Evolutionary conservation across 768 basidiomycete species (phyloP).

Genomic region (Pholiota molesta): DNA sequence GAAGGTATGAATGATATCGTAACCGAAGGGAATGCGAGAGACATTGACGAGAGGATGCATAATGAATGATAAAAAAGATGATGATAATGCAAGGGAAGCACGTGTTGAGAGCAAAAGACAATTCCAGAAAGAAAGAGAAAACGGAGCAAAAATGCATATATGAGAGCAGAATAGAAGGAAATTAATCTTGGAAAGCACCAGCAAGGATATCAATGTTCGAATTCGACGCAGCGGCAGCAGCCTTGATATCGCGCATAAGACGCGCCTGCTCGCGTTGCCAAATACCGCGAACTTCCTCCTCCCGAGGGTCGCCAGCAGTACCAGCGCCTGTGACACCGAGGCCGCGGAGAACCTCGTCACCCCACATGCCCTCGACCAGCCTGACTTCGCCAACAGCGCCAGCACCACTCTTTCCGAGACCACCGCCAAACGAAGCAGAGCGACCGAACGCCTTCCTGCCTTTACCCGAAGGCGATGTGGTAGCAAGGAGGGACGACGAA

Average conservation of each 20-base stretch:
- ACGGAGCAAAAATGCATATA: slow-evolving; percentile 16
- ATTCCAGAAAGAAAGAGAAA: slow-evolving; percentile 8
- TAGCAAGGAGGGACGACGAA: slow-evolving; percentile 33
- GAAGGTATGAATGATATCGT: neutral
- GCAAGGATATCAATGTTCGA: slow-evolving; percentile 35
- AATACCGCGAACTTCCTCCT: slow-evolving; percentile 35
- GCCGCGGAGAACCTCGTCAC: slow-evolving; percentile 72
- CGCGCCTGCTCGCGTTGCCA: slow-evolving; percentile 55
- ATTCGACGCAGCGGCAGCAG: slow-evolving; percentile 22
- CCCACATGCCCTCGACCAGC: slow-evolving; percentile 63
- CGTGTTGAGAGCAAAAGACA: slow-evolving; percentile 7
- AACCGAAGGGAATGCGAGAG: neutral
- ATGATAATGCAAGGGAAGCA: slow-evolving; percentile 11
- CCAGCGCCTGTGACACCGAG: slow-evolving; percentile 50
- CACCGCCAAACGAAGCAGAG: slow-evolving; percentile 56
- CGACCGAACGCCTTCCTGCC: slow-evolving; percentile 58
- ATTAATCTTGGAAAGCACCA: slow-evolving; percentile 48
- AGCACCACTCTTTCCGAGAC: slow-evolving; percentile 36
- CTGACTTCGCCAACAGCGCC: slow-evolving; percentile 51
- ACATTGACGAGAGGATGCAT: slow-evolving; percentile 14
- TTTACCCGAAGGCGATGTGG: slow-evolving; percentile 43
- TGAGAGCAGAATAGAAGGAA: slow-evolving; percentile 17
- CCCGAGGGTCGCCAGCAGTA: slow-evolving; percentile 27
- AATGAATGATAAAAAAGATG: slow-evolving; percentile 16
- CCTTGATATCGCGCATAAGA: slow-evolving; percentile 47